Percentiles rank a stretch among this genome's conserved stretches.
phyloP scores from a whole-genome alignment of 2,329 filamentous ascomycete species.

The Tolypocladium paradoxum region DNA sequence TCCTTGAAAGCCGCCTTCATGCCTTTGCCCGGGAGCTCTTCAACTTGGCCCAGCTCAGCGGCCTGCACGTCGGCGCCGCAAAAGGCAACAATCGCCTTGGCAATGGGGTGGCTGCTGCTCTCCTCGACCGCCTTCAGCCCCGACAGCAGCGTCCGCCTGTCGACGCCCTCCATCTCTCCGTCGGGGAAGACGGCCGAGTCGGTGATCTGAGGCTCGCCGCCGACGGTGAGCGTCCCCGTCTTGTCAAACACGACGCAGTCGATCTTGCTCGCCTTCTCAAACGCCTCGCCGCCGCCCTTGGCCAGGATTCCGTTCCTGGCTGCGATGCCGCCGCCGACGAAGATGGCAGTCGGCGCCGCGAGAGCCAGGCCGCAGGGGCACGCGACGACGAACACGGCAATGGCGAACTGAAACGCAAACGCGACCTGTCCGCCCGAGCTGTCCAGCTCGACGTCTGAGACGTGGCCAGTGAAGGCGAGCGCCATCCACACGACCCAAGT shows the following conservation, averaged over 20 bases:
- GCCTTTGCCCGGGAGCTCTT: slow-evolving; percentile 63
- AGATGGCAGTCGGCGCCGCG: slow-evolving; percentile 77
- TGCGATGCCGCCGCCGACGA: slow-evolving; percentile 70
- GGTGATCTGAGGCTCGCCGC: slow-evolving; percentile 61
- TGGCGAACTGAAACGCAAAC: slow-evolving; percentile 73
- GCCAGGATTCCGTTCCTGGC: slow-evolving; percentile 72
- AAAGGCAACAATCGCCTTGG: slow-evolving; percentile 56
- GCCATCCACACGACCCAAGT: slow-evolving; percentile 65
- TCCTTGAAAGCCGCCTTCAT: slow-evolving; percentile 45
- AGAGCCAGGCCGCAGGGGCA: slow-evolving; percentile 78
- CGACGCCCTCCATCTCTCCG: slow-evolving; percentile 8
- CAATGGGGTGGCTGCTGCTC: slow-evolving; percentile 65
- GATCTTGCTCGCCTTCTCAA: slow-evolving; percentile 70
- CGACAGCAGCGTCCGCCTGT: slow-evolving; percentile 30
- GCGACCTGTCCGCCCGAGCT: slow-evolving; percentile 54
- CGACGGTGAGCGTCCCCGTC: slow-evolving; percentile 69
- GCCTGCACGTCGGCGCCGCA: slow-evolving; percentile 32
- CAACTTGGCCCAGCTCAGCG: slow-evolving; percentile 30
- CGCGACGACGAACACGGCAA: slow-evolving; percentile 77
- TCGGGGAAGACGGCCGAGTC: slow-evolving; percentile 33
- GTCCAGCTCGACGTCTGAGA: slow-evolving; percentile 47
- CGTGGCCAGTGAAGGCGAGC: slow-evolving; percentile 46
- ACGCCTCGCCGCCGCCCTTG: slow-evolving; percentile 76
- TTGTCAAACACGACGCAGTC: slow-evolving; percentile 82
- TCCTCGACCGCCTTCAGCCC: slow-evolving; percentile 54